Base-by-base conservation (phyloP, 345 rosid genomes). In the Populus davidiana region DNA sequence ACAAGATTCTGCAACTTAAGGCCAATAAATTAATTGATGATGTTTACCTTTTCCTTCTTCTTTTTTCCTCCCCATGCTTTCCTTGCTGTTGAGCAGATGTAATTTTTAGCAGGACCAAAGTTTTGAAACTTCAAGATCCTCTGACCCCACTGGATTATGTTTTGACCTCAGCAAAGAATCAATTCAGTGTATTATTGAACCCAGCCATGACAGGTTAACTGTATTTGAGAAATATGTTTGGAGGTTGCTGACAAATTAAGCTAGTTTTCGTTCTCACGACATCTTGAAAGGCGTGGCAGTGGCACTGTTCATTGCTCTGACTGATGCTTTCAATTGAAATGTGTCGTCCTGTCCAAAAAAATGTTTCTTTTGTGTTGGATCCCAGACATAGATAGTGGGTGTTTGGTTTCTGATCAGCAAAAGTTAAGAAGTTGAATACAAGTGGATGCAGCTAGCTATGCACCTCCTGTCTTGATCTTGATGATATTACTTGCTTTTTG, bases 371-470 rank as follows among this genome's bases (percentile, higher is more conserved):
- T 72, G 79, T 63, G 85, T 80, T 80, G 87, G 89, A 88, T 89
- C 86, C 86, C 78, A 81, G 88, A 88, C 91, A 91, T 67, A 66
- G 87, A 74, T 87, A 86, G 90, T 88, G 92, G 88, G 92, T 83
- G 87, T 88, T 86, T 74, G 90, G 89, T 86, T 86, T 83, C 50
- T 81, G 77, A 79, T 85, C 69, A 70, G 88, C 87, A 82, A 86
- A 86, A 88, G 89, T 83, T 87, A 90, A 88, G 87, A 78, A 80
- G 88, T 86, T 87, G 91, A 83, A 80, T 83, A 83, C 93, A 90
- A 90, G 89, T 86, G 91, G 90, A 85, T 79, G 81, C 82, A 84
- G 87, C 86, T 83, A 81, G 85, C 86, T 83, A 81, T 82, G 80
- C 77, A 83, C 86, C 81, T 82, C 75, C 77, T 86, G 91, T 89